Percentiles rank a stretch among this genome's conserved stretches.
Conservation (phyloP, 2,329 filamentous ascomycete genomes). For the Mycosphaerella sp. region DNA sequence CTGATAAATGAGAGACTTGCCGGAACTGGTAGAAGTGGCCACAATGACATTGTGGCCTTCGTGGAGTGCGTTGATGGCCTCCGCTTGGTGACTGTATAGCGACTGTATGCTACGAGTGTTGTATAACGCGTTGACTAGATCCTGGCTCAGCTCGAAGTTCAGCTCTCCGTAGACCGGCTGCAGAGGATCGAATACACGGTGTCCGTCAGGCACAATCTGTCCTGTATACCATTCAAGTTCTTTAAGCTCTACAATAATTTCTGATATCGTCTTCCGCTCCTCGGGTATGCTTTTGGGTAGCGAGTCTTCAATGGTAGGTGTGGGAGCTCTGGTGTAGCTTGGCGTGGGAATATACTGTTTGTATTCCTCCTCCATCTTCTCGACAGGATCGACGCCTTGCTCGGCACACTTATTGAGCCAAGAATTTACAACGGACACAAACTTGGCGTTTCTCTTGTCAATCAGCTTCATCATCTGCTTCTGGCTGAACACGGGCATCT, state of each 20-base stretch:
- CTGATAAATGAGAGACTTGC: slow-evolving; percentile 97
- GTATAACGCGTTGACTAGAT: slow-evolving; percentile 91
- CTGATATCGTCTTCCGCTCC: slow-evolving; percentile 70
- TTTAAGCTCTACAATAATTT: slow-evolving; percentile 81
- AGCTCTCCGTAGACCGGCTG: slow-evolving; percentile 75
- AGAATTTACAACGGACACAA: slow-evolving; percentile 65
- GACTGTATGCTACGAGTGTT: slow-evolving; percentile 81
- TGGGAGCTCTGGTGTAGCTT: slow-evolving; percentile 41
- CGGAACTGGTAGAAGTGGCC: slow-evolving; percentile 90
- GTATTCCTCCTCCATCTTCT: slow-evolving; percentile 55
- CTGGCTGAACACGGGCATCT: slow-evolving; percentile 88
- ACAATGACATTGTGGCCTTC: slow-evolving; percentile 83
- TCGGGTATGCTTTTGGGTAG: slow-evolving; percentile 69
- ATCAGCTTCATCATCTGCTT: slow-evolving; percentile 87
- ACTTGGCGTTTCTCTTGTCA: slow-evolving; percentile 81
- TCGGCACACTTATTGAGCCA: slow-evolving; percentile 71
- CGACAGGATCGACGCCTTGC: slow-evolving; percentile 60
- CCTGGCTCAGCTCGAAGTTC: slow-evolving; percentile 78
- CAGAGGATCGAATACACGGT: slow-evolving; percentile 84
- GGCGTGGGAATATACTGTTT: slow-evolving; percentile 58
- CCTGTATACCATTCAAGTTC: slow-evolving; percentile 79
- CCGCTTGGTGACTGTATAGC: slow-evolving; percentile 86
- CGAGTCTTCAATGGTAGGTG: slow-evolving; percentile 37
- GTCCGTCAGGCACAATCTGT: slow-evolving; percentile 89
- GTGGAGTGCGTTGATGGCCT: slow-evolving; percentile 83